Percentiles rank a stretch among this genome's conserved stretches.
Evolutionary conservation across 305 asterid genomes (phyloP).

Genomic region (Ilex paraguariensis): DNA sequence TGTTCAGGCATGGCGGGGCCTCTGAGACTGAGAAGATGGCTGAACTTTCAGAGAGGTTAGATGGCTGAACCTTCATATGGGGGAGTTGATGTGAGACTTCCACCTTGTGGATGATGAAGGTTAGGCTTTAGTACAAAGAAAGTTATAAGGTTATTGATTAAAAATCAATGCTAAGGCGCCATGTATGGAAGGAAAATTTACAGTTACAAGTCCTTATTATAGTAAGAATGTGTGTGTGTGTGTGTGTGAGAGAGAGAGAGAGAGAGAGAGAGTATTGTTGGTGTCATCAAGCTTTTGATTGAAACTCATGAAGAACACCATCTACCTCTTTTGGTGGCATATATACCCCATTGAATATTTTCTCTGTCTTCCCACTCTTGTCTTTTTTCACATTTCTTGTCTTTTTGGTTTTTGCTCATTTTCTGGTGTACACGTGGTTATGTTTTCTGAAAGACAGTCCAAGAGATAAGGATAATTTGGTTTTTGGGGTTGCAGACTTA

Average conservation of each 20-base stretch:
- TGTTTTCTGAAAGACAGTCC: neutral
- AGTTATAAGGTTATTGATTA: conserved; percentile 16
- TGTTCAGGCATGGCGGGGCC: conserved; percentile 4
- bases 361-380: neutral
- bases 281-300: neutral
- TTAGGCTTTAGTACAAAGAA: too few species aligned
- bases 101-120: conserved; percentile 4
- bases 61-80: conserved; percentile 36
- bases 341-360: neutral
- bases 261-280: conserved; percentile 6
- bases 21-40: conserved; percentile 10
- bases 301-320: neutral
- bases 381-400: neutral
- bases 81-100: conserved; percentile 8
- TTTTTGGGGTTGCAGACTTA: too few species aligned
- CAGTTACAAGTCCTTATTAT: conserved; percentile 41
- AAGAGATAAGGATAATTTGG: neutral
- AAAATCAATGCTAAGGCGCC: conserved; percentile 36
- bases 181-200: conserved; percentile 39
- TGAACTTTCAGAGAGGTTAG: conserved; percentile 21
- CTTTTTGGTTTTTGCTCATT: neutral
- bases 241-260: conserved; percentile 10
- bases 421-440: neutral
- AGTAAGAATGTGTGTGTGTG: conserved; percentile 13
- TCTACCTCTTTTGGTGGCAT: conserved; percentile 2